Conservation (phyloP, 148 eudicot genomes). For the Euryodendron excelsum region DNA sequence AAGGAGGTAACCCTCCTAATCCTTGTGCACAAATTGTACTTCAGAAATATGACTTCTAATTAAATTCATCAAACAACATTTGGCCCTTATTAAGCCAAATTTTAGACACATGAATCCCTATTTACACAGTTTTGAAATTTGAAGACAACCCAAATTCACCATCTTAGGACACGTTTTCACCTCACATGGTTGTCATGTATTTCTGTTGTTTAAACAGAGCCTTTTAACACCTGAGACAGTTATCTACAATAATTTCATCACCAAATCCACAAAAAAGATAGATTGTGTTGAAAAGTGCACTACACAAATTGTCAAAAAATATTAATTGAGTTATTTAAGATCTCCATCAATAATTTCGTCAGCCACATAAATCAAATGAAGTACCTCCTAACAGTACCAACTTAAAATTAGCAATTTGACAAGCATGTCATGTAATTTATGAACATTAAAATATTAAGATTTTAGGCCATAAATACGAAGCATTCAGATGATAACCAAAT, state of each 20-base stretch:
- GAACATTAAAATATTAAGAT: neutral
- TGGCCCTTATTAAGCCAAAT: neutral
- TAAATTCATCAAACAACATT: neutral
- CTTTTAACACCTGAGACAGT: neutral
- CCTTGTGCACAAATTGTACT: no score
- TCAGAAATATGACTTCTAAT: neutral
- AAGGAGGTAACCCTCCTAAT: neutral
- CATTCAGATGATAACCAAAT: conserved; percentile 1
- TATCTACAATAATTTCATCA: neutral
- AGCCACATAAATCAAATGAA: neutral
- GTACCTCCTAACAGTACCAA: neutral
- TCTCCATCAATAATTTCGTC: neutral
- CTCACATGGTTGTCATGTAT: neutral
- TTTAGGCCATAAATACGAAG: neutral
- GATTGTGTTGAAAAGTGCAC: neutral
- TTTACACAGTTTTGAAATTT: neutral
- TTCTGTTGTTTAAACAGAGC: neutral
- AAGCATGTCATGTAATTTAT: neutral
- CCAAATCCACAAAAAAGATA: neutral
- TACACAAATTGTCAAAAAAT: neutral
- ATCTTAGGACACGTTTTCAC: neutral
- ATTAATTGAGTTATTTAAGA: neutral
- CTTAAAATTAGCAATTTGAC: neutral
- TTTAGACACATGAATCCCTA: neutral
- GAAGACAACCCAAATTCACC: neutral